A percentile compares a stretch with the other conserved stretches of the same genome.
Conservation (phyloP, 176 grass and related monocot genomes). For the Leersia perrieri region DNA sequence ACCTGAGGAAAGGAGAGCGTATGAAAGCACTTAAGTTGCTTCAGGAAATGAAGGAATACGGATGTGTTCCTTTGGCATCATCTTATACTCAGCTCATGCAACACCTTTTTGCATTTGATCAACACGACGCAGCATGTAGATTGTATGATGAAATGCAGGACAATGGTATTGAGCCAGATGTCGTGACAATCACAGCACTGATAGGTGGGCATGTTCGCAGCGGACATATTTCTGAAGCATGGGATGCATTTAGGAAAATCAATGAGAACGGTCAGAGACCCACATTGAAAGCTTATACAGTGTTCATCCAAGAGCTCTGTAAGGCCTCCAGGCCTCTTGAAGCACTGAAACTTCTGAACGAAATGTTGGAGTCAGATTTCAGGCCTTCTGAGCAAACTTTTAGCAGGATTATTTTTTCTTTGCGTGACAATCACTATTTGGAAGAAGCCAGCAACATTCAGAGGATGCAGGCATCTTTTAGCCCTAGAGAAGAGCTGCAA, state of each 20-base stretch:
- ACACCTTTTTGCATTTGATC: conserved; percentile 54
- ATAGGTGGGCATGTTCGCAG: conserved; percentile 57
- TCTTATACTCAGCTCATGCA: conserved; percentile 86
- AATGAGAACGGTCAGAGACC: conserved; percentile 50
- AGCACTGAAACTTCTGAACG: conserved; percentile 59
- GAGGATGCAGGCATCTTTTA: conserved; percentile 42
- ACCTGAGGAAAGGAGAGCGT: conserved; percentile 56
- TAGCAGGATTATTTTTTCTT: conserved; percentile 41
- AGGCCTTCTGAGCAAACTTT: conserved; percentile 49
- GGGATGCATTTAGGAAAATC: conserved; percentile 51
- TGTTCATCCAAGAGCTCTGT: conserved; percentile 81
- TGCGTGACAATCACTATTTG: conserved; percentile 43
- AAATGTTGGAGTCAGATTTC: conserved; percentile 54
- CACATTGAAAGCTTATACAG: conserved; percentile 65
- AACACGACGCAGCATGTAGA: conserved; percentile 52
- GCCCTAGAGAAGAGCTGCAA: conserved; percentile 24
- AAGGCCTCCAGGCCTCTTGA: conserved; percentile 64
- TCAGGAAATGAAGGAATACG: conserved; percentile 51
- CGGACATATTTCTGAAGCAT: conserved; percentile 62
- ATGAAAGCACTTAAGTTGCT: conserved; percentile 56
- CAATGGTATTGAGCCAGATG: conserved; percentile 59
- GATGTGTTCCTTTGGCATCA: conserved; percentile 45
- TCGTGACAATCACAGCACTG: conserved; percentile 52
- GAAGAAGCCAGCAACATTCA: conserved; percentile 50
- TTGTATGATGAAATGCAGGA: conserved; percentile 71